Evolutionary conservation across 2,329 filamentous ascomycete genomes (phyloP).

Genomic region (Rachicladosporium sp.): DNA sequence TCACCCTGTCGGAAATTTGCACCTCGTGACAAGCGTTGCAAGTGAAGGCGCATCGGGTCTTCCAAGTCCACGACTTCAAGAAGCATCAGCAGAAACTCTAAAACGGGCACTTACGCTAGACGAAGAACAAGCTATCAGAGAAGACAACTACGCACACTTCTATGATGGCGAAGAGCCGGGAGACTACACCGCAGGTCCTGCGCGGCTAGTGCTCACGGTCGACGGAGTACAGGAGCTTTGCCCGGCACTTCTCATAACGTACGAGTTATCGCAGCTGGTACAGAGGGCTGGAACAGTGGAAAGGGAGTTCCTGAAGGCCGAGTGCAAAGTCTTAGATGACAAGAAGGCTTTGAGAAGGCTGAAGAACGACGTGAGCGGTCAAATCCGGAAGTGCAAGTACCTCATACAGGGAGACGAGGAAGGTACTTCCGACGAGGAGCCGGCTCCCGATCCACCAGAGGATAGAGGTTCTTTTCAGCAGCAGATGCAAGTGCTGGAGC

Average conservation of each 20-base stretch:
- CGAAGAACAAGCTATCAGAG: constrained; percentile 4
- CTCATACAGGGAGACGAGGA: not conserved
- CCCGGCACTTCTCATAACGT: constrained; percentile 7
- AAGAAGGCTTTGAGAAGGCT: constrained; percentile 1
- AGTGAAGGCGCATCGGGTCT: too few species aligned
- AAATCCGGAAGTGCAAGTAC: constrained; percentile 1
- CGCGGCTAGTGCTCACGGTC: constrained; percentile 5
- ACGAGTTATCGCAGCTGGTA: constrained; percentile 5
- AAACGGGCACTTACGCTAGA: not conserved
- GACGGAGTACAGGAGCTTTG: constrained; percentile 9
- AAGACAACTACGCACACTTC: constrained; percentile 3
- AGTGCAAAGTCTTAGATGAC: not conserved
- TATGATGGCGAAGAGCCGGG: not conserved
- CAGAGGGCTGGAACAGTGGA: constrained; percentile 5
- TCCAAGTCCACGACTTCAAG: too few species aligned
- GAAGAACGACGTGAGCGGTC: constrained; percentile 2
- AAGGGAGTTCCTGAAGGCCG: constrained; percentile 1
- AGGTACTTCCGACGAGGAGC: not conserved
- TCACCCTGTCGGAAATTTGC: too few species aligned
- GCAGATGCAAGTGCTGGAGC: constrained; percentile 2
- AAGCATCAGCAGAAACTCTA: too few species aligned
- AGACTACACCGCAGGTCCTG: constrained; percentile 10
- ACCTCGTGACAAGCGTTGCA: too few species aligned
- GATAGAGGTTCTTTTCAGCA: not conserved
- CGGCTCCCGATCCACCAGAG: not conserved